Conservation (phyloP, 257 asterid genomes). For the Solanum commersonii region DNA sequence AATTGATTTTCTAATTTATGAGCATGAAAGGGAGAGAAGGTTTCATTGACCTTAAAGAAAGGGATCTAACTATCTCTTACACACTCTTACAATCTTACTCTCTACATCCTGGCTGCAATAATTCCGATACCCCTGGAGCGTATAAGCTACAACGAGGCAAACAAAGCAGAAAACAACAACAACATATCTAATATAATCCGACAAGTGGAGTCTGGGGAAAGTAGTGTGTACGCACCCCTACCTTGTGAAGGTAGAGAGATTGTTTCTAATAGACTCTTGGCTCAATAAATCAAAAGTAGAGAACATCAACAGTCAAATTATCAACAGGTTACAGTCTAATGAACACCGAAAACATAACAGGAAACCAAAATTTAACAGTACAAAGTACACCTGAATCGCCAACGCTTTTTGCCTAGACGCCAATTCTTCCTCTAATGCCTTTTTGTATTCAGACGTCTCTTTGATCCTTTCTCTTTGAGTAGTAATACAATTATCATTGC, state of each 20-base stretch:
- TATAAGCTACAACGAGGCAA: neutral
- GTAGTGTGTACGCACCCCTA: too few species aligned
- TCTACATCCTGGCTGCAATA: neutral
- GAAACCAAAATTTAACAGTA: neutral
- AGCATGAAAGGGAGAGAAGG: neutral
- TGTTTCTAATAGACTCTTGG: neutral
- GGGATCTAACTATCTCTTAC: too few species aligned
- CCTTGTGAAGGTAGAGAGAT: neutral
- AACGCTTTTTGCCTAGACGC: slow-evolving; percentile 58
- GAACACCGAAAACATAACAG: neutral
- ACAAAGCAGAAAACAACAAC: neutral
- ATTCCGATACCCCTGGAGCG: neutral
- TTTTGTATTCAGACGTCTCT: slow-evolving; percentile 80
- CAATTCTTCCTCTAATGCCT: slow-evolving; percentile 65
- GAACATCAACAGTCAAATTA: neutral
- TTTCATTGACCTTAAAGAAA: neutral
- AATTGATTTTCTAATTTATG: neutral
- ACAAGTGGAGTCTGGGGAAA: too few species aligned
- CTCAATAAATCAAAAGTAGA: neutral
- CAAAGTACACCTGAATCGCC: slow-evolving; percentile 46
- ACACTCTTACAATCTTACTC: neutral
- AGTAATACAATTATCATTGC: slow-evolving; percentile 17
- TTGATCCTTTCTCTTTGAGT: slow-evolving; percentile 63
- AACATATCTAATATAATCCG: too few species aligned
- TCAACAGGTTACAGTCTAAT: neutral